Base-by-base conservation (phyloP, 225 moss, liverwort and hornwort species). In the Takakia lepidozioides region DNA sequence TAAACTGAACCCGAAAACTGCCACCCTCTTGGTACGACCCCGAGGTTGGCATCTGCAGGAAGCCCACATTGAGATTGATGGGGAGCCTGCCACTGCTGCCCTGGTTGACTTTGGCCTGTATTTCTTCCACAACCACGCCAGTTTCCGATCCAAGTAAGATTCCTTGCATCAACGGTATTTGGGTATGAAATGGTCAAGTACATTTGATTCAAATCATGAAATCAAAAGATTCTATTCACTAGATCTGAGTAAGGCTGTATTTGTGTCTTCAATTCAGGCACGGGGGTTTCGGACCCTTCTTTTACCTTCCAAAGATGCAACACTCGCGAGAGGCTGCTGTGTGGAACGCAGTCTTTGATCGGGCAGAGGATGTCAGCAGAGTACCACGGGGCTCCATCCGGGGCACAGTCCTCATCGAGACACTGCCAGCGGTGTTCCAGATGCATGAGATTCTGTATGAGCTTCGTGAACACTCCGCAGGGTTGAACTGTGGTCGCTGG, bases 361-460 rank as follows among this genome's bases (percentile, higher is more conserved):
- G 67, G 44, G 84, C 88, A 0, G 75, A 85, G 60, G 70, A 64
- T n/a, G 38, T 49, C 13, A 52, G 61, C 40, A 42, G 69, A 10
- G 88, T 64, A 1, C 84, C 88, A 3, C 69, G 68, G 14, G 82
- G 82, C 18, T 75, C 81, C 57, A 60, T 85, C 54, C 78, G 84
- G 14, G 88, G 72, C 8, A 88, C 88, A 3, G 88, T 88, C 57
- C 63, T 88, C 51, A 85, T 88, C 27, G 88, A 88, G 59, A 85
- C 84, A 3, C 47, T 88, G 54, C 88, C 88, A 4, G 88, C 81
- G 4, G 85, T 88, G 27, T 88, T 88, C 52, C 88, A 88, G 58
- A 88, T 88, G 88, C 88, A 88, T 67, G 88, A 88, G 53, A 88
- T 88, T 48, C 25, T 88, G 51, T 88, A 84, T 56, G 88, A 85